Base-by-base conservation (phyloP, 768 basidiomycete species). In the Calocera viscosa region DNA sequence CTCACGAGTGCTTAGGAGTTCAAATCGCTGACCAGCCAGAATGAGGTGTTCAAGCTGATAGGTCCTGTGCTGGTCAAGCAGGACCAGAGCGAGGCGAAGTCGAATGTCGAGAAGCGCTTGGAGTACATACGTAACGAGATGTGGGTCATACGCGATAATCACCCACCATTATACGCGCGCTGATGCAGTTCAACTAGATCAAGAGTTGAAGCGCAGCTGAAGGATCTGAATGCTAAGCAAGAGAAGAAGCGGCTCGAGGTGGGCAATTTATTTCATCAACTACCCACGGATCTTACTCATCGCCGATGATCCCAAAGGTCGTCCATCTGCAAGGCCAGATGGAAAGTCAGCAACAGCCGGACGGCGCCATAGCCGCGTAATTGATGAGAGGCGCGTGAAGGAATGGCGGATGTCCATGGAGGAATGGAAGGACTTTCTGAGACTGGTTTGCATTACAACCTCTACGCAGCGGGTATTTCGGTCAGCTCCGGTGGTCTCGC, bases 61-160 rank as follows among this genome's bases (percentile, higher is more conserved):
- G 95, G 95, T 0, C 91, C 93, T 0, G 88, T 94, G 5, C 83
- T 97, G 30, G 86, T 97, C 10, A 84, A 88, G 71, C 94, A 97
- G 77, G 94, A 96, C 70, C 86, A 88, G 72, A 77, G 77, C 5
- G 95, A 96, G 70, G 95, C 94, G 34, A 89, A 89, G 75, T 79
- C 77, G 70, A 96, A 91, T 72, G 90, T 98, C 26, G 86, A 92
- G 71, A 95, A 89, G 63, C 86, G 95, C 10, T 77, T 98, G 35
- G 90, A 90, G 67, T 94, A 91, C 77, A 98, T 97, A 72, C 81
- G 78, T 49, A 78, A 85, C 66, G 94, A 97, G 76, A 92, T 94
- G 94, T 95, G 66, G 67, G 87, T 77, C 34, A 65, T 33, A 49
- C 35, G 53, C 65, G 16, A 30, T 22, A 22, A 63, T 11, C 34